Evolutionary conservation across 495 filamentous ascomycete genomes (phyloP).

Genomic region (Penicillium ochrochloron): DNA sequence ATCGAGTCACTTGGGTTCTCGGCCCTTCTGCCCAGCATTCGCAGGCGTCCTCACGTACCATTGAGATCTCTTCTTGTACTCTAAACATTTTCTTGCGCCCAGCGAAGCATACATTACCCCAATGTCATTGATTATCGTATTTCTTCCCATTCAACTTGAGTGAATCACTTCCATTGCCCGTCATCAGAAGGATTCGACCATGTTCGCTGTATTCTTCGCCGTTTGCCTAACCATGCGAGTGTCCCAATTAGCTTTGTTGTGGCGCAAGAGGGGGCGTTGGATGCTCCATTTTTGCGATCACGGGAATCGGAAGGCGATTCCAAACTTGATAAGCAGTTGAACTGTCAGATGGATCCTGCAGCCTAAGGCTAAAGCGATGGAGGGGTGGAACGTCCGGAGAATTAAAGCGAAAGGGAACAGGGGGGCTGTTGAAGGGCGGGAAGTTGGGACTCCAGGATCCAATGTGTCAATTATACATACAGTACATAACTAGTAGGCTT

Average conservation of each 20-base stretch:
- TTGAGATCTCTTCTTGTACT: conserved; percentile 13
- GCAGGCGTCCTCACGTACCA: conserved; percentile 16
- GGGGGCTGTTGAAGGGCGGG: neutral
- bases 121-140: neutral
- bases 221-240: neutral
- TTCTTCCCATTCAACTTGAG: neutral
- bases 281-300: neutral
- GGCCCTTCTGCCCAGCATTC: conserved; percentile 18
- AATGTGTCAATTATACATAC: too few relatives aligned
- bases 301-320: neutral
- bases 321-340: neutral
- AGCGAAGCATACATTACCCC: conserved; percentile 1
- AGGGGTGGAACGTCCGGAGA: neutral
- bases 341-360: neutral
- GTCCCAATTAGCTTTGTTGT: neutral
- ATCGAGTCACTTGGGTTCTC: conserved; percentile 12
- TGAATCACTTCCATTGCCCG: neutral
- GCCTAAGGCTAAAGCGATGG: neutral
- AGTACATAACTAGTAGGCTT: neutral
- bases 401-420: neutral
- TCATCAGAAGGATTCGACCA: neutral
- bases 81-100: conserved; percentile 4
- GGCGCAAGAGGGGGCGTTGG: neutral
- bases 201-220: neutral
- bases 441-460: neutral